Evolutionary conservation across 768 basidiomycete species (phyloP), one percentile per base, ranked within the genome.

Genomic region (Leucosporidium yakuticum): DNA sequence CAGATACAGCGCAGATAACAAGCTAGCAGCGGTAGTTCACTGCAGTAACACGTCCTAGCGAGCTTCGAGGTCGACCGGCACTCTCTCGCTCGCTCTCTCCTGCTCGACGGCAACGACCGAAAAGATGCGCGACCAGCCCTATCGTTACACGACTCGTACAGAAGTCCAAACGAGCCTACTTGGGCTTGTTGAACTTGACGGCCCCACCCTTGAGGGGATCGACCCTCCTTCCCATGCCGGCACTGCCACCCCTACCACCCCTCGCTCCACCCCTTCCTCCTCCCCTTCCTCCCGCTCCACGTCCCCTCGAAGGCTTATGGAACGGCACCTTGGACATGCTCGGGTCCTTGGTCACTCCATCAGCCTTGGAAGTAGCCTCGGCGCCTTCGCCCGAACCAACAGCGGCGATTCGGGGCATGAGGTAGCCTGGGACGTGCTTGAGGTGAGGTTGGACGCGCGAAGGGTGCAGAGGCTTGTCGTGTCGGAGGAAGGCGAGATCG

Each of bases 401-500:
- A 12, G 87, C 81, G 29, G 87, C 86, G 58, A 90, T 88, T 34
- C 85, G 85, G 4, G 95, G 94, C 69, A 96, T 82, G 32, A 98
- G 82, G 77, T 99, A 99, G 64, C 87, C 88, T 1, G 95, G 96
- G 7, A 98, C 86, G 78, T 94, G 89, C 78, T 95, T 97, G 86
- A 98, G 90, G 77, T 98, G 94, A 2, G 91, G 80, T 77, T 96
- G 94, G 17, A 94, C 83, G 56, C 93, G 84, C 32, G 88, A 87
- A 0, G 94, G 92, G 74, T 95, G 91, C 7, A 97, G 81, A 8
- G 94, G 89, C 73, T 92, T 91, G 79, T 99, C 96, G 79, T 98
- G 96, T 3, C 91, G 86, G 55, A 97, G 81, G 77, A 86, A 96
- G 64, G 93, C 91, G 17, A 97, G 83, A 76, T 97, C 94, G 12